Evolutionary conservation across 306 rosid genomes (phyloP).

Genomic region (Trifolium pratense): DNA sequence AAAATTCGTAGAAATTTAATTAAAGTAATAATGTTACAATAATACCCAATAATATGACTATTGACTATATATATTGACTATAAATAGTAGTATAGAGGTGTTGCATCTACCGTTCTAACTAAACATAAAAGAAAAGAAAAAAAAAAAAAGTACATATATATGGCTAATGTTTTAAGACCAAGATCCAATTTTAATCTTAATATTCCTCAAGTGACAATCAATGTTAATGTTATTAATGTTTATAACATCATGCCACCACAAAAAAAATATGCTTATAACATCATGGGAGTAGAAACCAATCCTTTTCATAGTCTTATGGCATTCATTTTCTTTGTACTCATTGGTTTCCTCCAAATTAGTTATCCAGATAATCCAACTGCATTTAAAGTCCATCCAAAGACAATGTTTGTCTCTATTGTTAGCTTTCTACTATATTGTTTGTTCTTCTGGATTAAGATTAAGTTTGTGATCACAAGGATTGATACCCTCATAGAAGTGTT

Average conservation of each 20-base stretch:
- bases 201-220: not conserved
- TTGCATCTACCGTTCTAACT: not conserved
- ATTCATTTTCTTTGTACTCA: slow-evolving; percentile 20
- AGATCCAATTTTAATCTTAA: not conserved
- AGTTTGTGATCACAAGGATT: not conserved
- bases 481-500: slow-evolving; percentile 11
- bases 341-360: slow-evolving; percentile 8
- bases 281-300: not conserved
- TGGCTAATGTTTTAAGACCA: slow-evolving; percentile 8
- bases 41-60: no score
- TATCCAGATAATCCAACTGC: not conserved
- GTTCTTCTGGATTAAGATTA: not conserved
- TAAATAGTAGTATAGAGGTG: not conserved
- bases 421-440: slow-evolving; percentile 24
- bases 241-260: not conserved
- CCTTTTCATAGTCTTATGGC: not conserved
- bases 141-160: not conserved
- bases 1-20: not conserved
- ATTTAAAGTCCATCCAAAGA: slow-evolving; percentile 15
- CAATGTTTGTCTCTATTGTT: not conserved
- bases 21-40: not conserved
- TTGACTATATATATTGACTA: no score
- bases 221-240: not conserved
- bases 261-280: not conserved
- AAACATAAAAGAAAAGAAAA: not conserved